Conservation (phyloP, 805 yeast genomes). For the Yamadazyma sp. region DNA sequence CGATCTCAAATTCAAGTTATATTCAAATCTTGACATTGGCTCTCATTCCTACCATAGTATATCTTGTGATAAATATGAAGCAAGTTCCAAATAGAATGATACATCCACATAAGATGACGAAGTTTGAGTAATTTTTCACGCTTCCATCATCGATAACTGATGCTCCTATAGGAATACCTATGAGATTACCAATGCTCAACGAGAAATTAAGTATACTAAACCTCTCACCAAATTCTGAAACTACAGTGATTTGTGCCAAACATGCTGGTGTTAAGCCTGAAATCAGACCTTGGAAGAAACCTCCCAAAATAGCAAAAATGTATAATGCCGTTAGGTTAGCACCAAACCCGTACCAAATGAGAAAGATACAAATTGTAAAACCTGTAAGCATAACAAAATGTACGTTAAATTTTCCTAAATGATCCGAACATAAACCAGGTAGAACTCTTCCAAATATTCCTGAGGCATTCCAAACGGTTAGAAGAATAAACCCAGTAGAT, state of each 20-base stretch:
- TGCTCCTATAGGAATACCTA: slow-evolving; percentile 30
- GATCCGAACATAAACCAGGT: slow-evolving; percentile 56
- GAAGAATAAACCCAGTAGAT: slow-evolving; percentile 38
- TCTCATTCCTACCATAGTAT: slow-evolving; percentile 19
- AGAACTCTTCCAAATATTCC: slow-evolving; percentile 52
- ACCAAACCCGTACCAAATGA: slow-evolving; percentile 36
- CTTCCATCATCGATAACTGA: slow-evolving; percentile 26
- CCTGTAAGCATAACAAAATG: slow-evolving; percentile 29
- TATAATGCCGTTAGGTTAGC: slow-evolving; percentile 20
- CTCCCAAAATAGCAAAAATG: slow-evolving; percentile 31
- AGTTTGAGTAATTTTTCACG: slow-evolving; percentile 24
- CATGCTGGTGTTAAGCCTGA: slow-evolving; percentile 43
- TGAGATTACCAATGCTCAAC: slow-evolving; percentile 24
- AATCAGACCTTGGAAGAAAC: slow-evolving; percentile 32
- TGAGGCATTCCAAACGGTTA: slow-evolving; percentile 45
- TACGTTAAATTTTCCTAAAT: slow-evolving; percentile 51
- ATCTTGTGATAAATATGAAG: slow-evolving; percentile 24
- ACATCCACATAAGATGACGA: slow-evolving; percentile 29
- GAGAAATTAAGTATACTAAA: slow-evolving; percentile 32
- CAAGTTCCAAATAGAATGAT: slow-evolving; percentile 25
- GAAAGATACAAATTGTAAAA: slow-evolving; percentile 22
- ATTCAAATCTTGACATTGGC: slow-evolving; percentile 21
- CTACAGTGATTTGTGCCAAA: slow-evolving; percentile 54
- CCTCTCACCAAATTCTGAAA: slow-evolving; percentile 32
- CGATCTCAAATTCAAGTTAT: too few species aligned